Conservation (phyloP, 2,329 filamentous ascomycete species). For the Claviceps arundinis region DNA sequence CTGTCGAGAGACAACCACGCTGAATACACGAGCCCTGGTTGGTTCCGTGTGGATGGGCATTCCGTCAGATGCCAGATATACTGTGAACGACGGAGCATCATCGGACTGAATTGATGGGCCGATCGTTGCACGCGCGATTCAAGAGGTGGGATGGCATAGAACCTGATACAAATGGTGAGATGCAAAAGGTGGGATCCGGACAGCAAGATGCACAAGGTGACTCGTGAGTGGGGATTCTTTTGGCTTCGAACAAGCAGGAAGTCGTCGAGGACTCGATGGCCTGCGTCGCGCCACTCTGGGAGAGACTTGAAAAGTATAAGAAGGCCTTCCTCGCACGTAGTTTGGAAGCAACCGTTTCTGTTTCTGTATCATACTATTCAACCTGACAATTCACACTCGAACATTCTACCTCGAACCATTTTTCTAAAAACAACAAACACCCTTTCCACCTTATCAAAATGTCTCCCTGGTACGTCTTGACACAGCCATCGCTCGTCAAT, state of each 20-base stretch:
- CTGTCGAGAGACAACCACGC: no score
- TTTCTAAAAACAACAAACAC: background rate
- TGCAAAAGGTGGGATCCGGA: no score
- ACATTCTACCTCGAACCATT: background rate
- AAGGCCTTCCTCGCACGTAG: background rate
- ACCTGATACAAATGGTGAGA: no score
- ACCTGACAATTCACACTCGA: background rate
- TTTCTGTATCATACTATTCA: background rate
- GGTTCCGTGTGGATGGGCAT: background rate
- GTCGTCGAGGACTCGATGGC: background rate
- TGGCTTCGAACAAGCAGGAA: background rate
- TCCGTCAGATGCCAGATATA: no score
- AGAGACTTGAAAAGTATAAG: slow-evolving; percentile 4
- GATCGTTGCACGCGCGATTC: background rate
- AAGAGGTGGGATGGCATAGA: background rate
- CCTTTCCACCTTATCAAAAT: slow-evolving; percentile 1
- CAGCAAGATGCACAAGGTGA: no score
- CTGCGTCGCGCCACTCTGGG: no score
- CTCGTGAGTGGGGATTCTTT: no score
- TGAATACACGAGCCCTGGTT: background rate
- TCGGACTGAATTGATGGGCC: background rate
- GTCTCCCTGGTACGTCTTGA: slow-evolving; percentile 8
- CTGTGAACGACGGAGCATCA: background rate
- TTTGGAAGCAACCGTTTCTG: background rate
- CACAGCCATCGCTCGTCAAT: no score